These are phyloP conservation scores for Phytophthora macrochlamydospora DNA, from an alignment of 352 stramenopile species.

Conservation along the genomic window DNA sequence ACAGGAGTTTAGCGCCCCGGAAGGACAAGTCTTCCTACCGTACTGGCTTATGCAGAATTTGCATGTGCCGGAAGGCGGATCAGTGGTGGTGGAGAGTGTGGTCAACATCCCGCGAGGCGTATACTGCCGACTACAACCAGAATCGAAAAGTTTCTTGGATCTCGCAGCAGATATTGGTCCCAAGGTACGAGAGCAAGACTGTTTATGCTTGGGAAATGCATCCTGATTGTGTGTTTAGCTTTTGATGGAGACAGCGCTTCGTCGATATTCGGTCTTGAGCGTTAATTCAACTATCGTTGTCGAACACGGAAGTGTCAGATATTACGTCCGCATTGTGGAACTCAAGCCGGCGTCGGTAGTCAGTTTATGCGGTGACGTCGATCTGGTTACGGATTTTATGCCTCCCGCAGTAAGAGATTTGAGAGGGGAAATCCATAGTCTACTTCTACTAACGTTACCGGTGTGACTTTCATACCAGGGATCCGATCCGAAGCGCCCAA, in stretches of 20 bases:
- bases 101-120: conserved; percentile 41
- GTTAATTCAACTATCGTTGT: conserved; percentile 58
- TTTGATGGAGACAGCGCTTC: conserved; percentile 62
- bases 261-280: conserved; percentile 61
- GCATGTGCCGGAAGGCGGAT: conserved; percentile 39
- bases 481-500: conserved; percentile 20
- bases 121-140: conserved; percentile 64
- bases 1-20: conserved; percentile 65
- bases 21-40: conserved; percentile 57
- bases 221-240: conserved; percentile 23
- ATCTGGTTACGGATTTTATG: conserved; percentile 66
- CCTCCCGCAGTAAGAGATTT: conserved; percentile 26
- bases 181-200: conserved; percentile 35
- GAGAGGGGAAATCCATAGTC: neutral
- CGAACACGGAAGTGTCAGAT: conserved; percentile 47
- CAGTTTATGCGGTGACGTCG: conserved; percentile 69
- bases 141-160: conserved; percentile 50
- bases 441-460: neutral
- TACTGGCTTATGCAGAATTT: conserved; percentile 81
- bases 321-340: conserved; percentile 55
- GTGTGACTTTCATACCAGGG: conserved; percentile 9
- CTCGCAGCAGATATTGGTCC: conserved; percentile 59
- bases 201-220: neutral
- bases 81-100: conserved; percentile 43
- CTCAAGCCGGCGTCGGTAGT: conserved; percentile 52